Percentiles rank a stretch among this genome's conserved stretches.
phyloP scores from a whole-genome alignment of 148 eudicot genomes.

The Amaranthus hypochondriacus region DNA sequence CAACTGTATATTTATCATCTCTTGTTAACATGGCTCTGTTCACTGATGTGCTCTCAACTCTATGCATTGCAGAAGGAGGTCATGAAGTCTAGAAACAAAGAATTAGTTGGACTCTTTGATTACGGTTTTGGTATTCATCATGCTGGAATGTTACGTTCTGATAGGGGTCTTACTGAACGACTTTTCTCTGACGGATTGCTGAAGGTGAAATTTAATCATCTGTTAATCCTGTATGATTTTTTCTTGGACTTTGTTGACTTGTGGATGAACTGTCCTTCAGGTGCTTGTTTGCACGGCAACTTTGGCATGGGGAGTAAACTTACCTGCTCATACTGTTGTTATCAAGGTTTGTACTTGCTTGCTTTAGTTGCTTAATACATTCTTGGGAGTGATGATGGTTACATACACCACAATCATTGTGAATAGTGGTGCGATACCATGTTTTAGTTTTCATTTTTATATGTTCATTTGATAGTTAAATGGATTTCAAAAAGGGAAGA shows the following conservation, averaged over 20 bases:
- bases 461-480: too few relatives aligned
- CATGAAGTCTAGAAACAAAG: conserved; percentile 83
- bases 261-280: conserved; percentile 32
- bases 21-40: conserved; percentile 9
- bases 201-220: conserved; percentile 37
- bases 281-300: conserved; percentile 99
- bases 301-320: conserved; percentile 98
- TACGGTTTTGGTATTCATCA: conserved; percentile 92
- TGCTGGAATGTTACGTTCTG: conserved; percentile 99
- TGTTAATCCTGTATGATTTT: conserved; percentile 1
- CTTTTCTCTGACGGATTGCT: conserved; percentile 88
- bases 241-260: conserved; percentile 9
- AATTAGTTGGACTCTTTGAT: conserved; percentile 85
- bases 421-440: too few relatives aligned
- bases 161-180: conserved; percentile 88
- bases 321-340: conserved; percentile 99
- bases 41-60: conserved; percentile 16
- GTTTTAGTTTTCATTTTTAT: too few relatives aligned
- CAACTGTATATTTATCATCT: conserved; percentile 1
- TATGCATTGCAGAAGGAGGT: conserved; percentile 69
- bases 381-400: neutral
- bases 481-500: too few relatives aligned
- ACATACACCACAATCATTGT: too few relatives aligned
- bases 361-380: neutral
- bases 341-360: conserved; percentile 64